Evolutionary conservation across 2,329 filamentous ascomycete species (phyloP).

Genomic region (Rhynchosporium graminicola): DNA sequence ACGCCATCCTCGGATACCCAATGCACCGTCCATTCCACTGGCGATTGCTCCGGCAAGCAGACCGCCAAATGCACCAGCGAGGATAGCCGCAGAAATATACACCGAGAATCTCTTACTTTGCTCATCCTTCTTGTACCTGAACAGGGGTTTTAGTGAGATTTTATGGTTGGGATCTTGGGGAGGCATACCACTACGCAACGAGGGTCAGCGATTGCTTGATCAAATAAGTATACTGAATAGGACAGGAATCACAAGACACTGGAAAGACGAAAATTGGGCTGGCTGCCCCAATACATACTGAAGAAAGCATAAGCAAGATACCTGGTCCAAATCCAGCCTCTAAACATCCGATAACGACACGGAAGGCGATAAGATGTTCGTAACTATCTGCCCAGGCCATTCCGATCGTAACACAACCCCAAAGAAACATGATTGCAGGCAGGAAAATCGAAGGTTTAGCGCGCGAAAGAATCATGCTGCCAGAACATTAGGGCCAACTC

Average conservation of each 20-base stretch:
- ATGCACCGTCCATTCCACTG: conserved; percentile 46
- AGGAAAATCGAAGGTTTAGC: conserved; percentile 49
- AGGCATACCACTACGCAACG: conserved; percentile 46
- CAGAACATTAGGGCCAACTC: too few species aligned
- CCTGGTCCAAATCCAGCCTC: conserved; percentile 56
- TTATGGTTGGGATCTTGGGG: background rate
- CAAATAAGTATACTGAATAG: too few species aligned
- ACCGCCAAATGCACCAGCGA: conserved; percentile 53
- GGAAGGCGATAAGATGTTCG: conserved; percentile 49
- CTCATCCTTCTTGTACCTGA: too few species aligned
- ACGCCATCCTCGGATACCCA: conserved; percentile 52
- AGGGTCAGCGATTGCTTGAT: too few species aligned
- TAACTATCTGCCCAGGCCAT: conserved; percentile 53
- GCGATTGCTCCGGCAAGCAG: conserved; percentile 46
- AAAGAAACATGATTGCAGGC: conserved; percentile 46
- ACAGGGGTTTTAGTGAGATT: background rate
- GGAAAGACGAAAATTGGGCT: too few species aligned
- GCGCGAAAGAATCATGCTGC: conserved; percentile 45
- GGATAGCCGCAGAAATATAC: conserved; percentile 58
- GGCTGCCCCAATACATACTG: conserved; percentile 21
- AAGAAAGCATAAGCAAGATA: conserved; percentile 53
- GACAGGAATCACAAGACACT: too few species aligned
- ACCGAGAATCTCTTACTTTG: conserved; percentile 53
- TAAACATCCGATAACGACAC: conserved; percentile 52
- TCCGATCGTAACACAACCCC: conserved; percentile 53